Percentiles rank a stretch among this genome's conserved stretches.
Evolutionary conservation across 2,329 filamentous ascomycete genomes (phyloP).

Genomic region (Teratosphaeriaceae sp.): DNA sequence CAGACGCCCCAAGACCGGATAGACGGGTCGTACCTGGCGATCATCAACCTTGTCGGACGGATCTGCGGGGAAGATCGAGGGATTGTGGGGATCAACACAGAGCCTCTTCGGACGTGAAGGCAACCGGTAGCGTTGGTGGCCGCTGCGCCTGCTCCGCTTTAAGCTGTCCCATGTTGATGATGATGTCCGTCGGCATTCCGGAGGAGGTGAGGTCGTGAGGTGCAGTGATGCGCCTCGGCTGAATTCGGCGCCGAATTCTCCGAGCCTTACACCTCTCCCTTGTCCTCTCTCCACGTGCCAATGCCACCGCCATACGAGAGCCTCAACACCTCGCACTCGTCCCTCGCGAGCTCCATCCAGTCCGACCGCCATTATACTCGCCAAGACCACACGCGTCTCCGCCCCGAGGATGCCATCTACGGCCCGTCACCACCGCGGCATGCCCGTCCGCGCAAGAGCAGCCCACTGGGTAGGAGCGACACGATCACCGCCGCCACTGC

Average conservation of each 20-base stretch:
- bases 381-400: slow-evolving; percentile 47
- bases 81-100: not conserved
- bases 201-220: too few species aligned
- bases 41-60: not conserved
- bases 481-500: slow-evolving; percentile 18
- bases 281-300: too few species aligned
- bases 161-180: too few species aligned
- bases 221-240: too few species aligned
- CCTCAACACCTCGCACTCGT: slow-evolving; percentile 12
- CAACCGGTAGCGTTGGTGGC: not conserved
- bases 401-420: slow-evolving; percentile 78
- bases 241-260: too few species aligned
- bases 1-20: not conserved
- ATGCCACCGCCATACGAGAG: slow-evolving; percentile 12
- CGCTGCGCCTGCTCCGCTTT: too few species aligned
- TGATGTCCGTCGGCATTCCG: too few species aligned
- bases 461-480: slow-evolving; percentile 26
- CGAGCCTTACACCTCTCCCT: too few species aligned
- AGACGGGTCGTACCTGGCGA: slow-evolving; percentile 1
- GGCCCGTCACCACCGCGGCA: slow-evolving; percentile 53
- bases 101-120: not conserved
- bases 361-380: slow-evolving; percentile 6
- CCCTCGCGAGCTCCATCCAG: slow-evolving; percentile 15
- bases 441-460: slow-evolving; percentile 16
- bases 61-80: not conserved